Evolutionary conservation across 768 basidiomycete genomes (phyloP).

Genomic region (Agrocybe praecox): DNA sequence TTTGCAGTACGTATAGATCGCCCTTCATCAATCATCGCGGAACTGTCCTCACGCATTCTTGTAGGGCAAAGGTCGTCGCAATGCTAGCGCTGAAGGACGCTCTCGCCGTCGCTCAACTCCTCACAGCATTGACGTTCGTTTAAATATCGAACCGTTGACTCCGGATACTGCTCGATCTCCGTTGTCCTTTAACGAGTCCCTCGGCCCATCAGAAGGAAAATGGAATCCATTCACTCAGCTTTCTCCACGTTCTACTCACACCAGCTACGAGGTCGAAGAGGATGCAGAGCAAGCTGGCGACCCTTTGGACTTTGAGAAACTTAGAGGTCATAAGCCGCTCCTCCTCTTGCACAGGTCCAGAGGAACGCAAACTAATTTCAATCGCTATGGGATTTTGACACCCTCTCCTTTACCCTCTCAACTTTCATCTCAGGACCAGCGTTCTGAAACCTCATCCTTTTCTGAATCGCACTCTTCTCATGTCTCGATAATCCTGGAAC

Average conservation of each 20-base stretch:
- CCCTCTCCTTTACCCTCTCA: conserved; percentile 38
- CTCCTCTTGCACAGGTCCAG: conserved; percentile 63
- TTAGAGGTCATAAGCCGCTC: conserved; percentile 41
- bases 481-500: conserved; percentile 61
- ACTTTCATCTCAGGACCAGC: conserved; percentile 52
- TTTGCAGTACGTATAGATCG: conserved; percentile 27
- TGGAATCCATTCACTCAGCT: conserved; percentile 27
- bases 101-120: conserved; percentile 15
- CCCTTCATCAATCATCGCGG: neutral
- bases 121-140: conserved; percentile 15
- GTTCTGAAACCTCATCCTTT: conserved; percentile 77
- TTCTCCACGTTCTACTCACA: conserved; percentile 34
- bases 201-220: conserved; percentile 33
- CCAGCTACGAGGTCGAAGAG: conserved; percentile 49
- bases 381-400: conserved; percentile 26
- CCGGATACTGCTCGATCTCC: conserved; percentile 48
- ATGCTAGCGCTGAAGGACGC: conserved; percentile 19
- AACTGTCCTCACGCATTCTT: neutral
- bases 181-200: conserved; percentile 41
- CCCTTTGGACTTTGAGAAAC: conserved; percentile 31
- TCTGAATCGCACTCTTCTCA: conserved; percentile 55
- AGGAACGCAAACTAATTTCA: conserved; percentile 69
- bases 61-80: conserved; percentile 9
- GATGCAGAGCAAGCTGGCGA: conserved; percentile 34
- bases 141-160: conserved; percentile 37